phyloP scores from a whole-genome alignment of 2,329 filamentous ascomycete species.

The Colletotrichum aenigma region DNA sequence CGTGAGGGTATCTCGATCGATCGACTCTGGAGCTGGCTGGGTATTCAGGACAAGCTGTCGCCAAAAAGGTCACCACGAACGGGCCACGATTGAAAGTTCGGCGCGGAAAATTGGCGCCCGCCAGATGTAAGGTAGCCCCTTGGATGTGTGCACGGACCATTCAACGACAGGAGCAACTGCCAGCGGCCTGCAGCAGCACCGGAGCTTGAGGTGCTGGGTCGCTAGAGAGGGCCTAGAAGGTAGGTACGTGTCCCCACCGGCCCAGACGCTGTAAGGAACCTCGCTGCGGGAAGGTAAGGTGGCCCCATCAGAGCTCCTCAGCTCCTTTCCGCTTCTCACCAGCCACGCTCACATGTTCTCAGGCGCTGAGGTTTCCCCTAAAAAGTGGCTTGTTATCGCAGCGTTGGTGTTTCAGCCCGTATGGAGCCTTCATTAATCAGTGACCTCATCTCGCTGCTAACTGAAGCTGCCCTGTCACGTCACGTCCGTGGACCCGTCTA shows the following conservation, averaged over 20 bases:
- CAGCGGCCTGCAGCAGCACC: background rate
- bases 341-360: constrained; percentile 5
- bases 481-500: background rate
- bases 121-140: constrained; percentile 15
- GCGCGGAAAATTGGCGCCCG: constrained; percentile 21
- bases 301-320: constrained; percentile 2
- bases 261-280: background rate
- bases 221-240: background rate
- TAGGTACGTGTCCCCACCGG: background rate
- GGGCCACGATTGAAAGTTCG: constrained; percentile 21
- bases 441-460: constrained; percentile 17
- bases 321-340: background rate
- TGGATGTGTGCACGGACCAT: constrained; percentile 7
- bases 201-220: background rate
- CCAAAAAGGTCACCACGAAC: constrained; percentile 22
- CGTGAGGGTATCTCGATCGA: constrained; percentile 10
- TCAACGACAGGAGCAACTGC: background rate
- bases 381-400: constrained; percentile 7
- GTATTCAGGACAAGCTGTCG: constrained; percentile 29
- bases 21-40: constrained; percentile 10
- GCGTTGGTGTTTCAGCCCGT: constrained; percentile 11
- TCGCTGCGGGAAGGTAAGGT: background rate
- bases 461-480: background rate
- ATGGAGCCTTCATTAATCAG: constrained; percentile 15
- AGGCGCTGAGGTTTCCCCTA: background rate